These are phyloP conservation scores for Fusarium sp. DNA, from an alignment of 2,329 filamentous ascomycete genomes.

Conservation along the genomic window DNA sequence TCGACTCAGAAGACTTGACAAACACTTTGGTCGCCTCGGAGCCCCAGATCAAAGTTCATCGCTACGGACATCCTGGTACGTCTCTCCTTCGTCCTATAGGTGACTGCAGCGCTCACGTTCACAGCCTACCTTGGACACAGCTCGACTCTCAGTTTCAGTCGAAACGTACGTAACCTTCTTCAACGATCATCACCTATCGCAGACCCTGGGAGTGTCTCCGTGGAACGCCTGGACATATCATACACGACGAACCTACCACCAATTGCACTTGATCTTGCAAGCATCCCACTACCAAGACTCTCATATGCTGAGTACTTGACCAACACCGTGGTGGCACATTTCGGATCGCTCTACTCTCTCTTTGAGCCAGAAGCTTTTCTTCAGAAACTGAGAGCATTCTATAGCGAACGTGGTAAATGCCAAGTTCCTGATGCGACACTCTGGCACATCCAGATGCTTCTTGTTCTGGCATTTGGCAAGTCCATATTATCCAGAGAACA, in stretches of 20 bases:
- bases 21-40: conserved; percentile 33
- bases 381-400: conserved; percentile 17
- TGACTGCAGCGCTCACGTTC: neutral
- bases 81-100: rapidly evolving
- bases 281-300: conserved; percentile 25
- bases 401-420: conserved; percentile 5
- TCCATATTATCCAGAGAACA: conserved; percentile 36
- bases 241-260: conserved; percentile 24
- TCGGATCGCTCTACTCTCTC: conserved; percentile 30
- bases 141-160: conserved; percentile 34
- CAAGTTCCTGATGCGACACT: conserved; percentile 4
- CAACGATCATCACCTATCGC: conserved; percentile 20
- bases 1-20: conserved; percentile 14
- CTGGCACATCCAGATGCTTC: conserved; percentile 37
- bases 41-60: conserved; percentile 35
- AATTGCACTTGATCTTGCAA: conserved; percentile 23
- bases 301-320: conserved; percentile 33
- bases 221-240: conserved; percentile 30
- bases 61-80: conserved; percentile 32
- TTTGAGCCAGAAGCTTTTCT: conserved; percentile 27
- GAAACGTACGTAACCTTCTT: conserved; percentile 36
- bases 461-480: conserved; percentile 32
- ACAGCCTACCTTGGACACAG: conserved; percentile 36
- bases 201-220: conserved; percentile 24
- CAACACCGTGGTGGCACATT: conserved; percentile 30